Evolutionary conservation across 345 rosid genomes (phyloP), one percentile per base, ranked within the genome.

Genomic region (Cardiospermum halicacabum): DNA sequence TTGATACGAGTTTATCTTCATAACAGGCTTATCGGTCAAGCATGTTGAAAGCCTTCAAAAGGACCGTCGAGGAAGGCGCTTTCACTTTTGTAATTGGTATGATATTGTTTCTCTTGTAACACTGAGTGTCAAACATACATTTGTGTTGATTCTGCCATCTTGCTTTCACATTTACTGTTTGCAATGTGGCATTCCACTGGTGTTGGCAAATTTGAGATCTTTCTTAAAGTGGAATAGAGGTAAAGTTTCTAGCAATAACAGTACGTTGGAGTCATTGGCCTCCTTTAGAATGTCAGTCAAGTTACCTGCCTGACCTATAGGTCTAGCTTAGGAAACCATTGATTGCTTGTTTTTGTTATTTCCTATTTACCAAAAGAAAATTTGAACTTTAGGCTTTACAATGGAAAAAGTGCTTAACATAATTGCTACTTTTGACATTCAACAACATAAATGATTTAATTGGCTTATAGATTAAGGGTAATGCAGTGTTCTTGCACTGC

Each of bases 1-100:
- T 67, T 69, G 22, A 57, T 42, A 32, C 34, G 64, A 34, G 43
- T 62, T 24, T 70, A n/a, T 67, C 24, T 60, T 19, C 54, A 43
- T 58, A 43, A 9, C 74, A 93, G 96, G 88, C 77, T 18, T 93
- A 93, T 64, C 90, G 98, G 69, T 83, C 89, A 69, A 93, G 97
- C 88, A 84, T 93, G 98, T 73, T 93, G 76, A 93, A 90, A 76
- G 96, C 97, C 64, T 90, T 86, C 73, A 88, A 77, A 80, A 88
- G 81, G 82, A 90, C 94, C 61, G 82, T 93, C 55, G 97, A 90
- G 75, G 98, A 93, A 70, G 98, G 97, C 62, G 68, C 30, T 70
- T 93, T 93, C 86, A 82, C 74, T 68, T 81, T 85, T 74, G 84
- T 90, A 65, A 90, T 93, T 61, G 96, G 98, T 90, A 90, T 77